phyloP scores from a whole-genome alignment of 1,139 yeast species.

The Debaryomyces subglobosus region DNA sequence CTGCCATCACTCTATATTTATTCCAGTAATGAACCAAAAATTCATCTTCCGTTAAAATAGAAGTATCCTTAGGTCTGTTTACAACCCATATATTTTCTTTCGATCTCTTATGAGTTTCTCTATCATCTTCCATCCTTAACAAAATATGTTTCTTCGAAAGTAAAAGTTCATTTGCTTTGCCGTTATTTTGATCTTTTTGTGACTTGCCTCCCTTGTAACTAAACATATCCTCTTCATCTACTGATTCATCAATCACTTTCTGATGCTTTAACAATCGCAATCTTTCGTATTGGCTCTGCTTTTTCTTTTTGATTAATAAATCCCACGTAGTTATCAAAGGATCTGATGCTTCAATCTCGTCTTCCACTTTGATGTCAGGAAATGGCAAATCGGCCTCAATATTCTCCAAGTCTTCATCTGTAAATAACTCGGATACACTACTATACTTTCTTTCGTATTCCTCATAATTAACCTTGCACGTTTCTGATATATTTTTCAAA shows the following conservation, averaged over 20 bases:
- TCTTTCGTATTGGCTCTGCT: slow-evolving; percentile 55
- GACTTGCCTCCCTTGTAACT: slow-evolving; percentile 24
- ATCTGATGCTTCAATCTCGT: slow-evolving; percentile 23
- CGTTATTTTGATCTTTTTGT: slow-evolving; percentile 14
- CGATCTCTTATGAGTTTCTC: slow-evolving; percentile 79
- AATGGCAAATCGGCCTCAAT: slow-evolving; percentile 38
- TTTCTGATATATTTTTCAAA: slow-evolving; percentile 41
- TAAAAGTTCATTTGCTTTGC: slow-evolving; percentile 27
- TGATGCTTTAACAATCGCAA: slow-evolving; percentile 36
- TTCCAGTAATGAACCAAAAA: slow-evolving; percentile 63
- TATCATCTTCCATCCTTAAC: slow-evolving; percentile 82
- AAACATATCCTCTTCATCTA: slow-evolving; percentile 36
- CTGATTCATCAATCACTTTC: slow-evolving; percentile 24
- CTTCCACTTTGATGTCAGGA: slow-evolving; percentile 32
- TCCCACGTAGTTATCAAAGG: slow-evolving; percentile 51
- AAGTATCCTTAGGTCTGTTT: slow-evolving; percentile 45
- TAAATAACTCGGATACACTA: slow-evolving; percentile 30
- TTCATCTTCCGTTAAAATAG: slow-evolving; percentile 52
- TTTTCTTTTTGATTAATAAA: slow-evolving; percentile 48
- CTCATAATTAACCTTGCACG: slow-evolving; percentile 34
- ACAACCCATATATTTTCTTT: slow-evolving; percentile 79
- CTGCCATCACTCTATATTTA: slow-evolving; percentile 45
- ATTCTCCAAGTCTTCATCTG: slow-evolving; percentile 36
- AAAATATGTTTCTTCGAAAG: slow-evolving; percentile 58
- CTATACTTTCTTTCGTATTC: slow-evolving; percentile 31